A percentile compares a stretch with the other conserved stretches of the same genome.
phyloP scores from a whole-genome alignment of 2,329 filamentous ascomycete species.

The Metarhizium anisopliae region DNA sequence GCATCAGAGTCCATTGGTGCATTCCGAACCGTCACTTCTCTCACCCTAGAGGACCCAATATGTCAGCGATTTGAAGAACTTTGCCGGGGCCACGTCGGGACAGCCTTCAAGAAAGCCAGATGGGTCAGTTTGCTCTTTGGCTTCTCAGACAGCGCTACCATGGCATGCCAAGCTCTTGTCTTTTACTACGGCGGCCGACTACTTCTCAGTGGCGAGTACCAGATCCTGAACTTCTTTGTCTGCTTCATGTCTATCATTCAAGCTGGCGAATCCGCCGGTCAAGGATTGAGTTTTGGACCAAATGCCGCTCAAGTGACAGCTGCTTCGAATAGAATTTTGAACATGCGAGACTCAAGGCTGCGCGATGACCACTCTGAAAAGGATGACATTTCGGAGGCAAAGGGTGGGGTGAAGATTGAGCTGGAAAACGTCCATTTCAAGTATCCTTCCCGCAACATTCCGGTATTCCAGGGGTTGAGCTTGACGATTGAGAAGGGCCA shows the following conservation, averaged over 20 bases:
- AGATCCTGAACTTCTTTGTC: conserved; percentile 39
- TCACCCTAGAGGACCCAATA: conserved; percentile 62
- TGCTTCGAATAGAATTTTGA: conserved; percentile 51
- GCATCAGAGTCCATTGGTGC: conserved; percentile 66
- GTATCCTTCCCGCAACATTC: conserved; percentile 48
- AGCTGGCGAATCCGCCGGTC: conserved; percentile 57
- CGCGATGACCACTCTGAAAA: conserved; percentile 20
- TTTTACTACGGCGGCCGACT: conserved; percentile 60
- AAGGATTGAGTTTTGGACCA: conserved; percentile 58
- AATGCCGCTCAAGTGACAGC: conserved; percentile 52
- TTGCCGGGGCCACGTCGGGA: conserved; percentile 47
- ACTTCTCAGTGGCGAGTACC: conserved; percentile 41
- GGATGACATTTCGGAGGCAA: conserved; percentile 32
- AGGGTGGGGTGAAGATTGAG: conserved; percentile 47
- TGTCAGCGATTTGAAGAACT: conserved; percentile 50
- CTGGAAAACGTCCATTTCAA: conserved; percentile 48
- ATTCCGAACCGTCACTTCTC: conserved; percentile 61
- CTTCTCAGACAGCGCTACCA: conserved; percentile 56
- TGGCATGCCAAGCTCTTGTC: conserved; percentile 54
- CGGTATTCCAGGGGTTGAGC: conserved; percentile 52
- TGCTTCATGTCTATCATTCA: conserved; percentile 60
- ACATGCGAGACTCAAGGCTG: conserved; percentile 35
- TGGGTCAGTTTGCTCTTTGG: conserved; percentile 58
- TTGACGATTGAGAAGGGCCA: conserved; percentile 59
- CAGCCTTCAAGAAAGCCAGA: conserved; percentile 52